Conservation (phyloP, 2,329 filamentous ascomycete genomes). For the Paraphoma chrysanthemicola region DNA sequence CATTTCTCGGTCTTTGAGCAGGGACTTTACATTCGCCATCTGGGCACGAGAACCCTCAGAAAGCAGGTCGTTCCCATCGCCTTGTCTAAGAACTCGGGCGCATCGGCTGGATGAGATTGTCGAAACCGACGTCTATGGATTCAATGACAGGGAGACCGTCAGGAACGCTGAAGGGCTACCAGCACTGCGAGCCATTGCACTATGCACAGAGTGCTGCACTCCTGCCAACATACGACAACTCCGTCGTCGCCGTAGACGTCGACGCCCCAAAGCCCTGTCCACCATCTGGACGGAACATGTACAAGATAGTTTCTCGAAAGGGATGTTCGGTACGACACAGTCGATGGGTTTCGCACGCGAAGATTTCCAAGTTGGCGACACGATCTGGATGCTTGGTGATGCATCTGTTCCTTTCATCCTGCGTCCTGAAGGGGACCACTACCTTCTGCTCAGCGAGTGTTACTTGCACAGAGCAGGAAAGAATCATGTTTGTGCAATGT, state of each 20-base stretch:
- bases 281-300: background rate
- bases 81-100: slow-evolving; percentile 5
- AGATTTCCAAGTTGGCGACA: background rate
- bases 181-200: background rate
- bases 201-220: no score
- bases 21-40: background rate
- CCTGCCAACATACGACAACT: no score
- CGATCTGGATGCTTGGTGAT: slow-evolving; percentile 13
- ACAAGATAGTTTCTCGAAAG: background rate
- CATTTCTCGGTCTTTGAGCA: background rate
- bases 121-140: no score
- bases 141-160: background rate
- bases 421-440: slow-evolving; percentile 8
- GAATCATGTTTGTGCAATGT: background rate
- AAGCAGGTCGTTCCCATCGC: background rate
- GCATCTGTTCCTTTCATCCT: slow-evolving; percentile 11
- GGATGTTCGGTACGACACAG: background rate
- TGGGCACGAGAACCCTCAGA: background rate
- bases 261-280: no score
- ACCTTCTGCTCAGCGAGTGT: slow-evolving; percentile 17
- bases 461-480: slow-evolving; percentile 12
- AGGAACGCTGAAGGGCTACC: background rate
- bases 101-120: slow-evolving; percentile 9
- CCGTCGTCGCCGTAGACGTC: no score
- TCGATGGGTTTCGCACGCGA: background rate